Evolutionary conservation across 805 yeast species (phyloP).

Genomic region (Zygoascus flipseniorum): DNA sequence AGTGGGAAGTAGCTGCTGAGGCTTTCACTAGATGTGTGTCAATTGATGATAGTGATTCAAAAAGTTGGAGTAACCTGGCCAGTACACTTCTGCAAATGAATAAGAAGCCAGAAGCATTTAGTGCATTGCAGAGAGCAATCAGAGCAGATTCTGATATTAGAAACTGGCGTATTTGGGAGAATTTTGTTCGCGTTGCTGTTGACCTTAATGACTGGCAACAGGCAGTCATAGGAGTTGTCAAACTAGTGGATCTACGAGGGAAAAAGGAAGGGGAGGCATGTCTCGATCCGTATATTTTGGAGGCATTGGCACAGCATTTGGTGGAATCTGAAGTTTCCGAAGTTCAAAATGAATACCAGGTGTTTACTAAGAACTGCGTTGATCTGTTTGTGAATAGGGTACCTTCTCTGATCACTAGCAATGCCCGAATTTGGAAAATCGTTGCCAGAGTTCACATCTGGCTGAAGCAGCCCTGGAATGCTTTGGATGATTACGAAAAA

Average conservation of each 20-base stretch:
- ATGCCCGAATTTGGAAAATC: constrained; percentile 68
- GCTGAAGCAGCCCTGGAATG: constrained; percentile 81
- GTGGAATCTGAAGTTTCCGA: constrained; percentile 37
- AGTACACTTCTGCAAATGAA: constrained; percentile 60
- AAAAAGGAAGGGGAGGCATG: constrained; percentile 53
- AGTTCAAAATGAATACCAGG: constrained; percentile 23
- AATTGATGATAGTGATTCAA: constrained; percentile 68
- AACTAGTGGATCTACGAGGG: constrained; percentile 49
- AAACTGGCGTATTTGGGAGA: constrained; percentile 89
- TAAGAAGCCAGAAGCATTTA: constrained; percentile 70
- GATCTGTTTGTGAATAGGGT: constrained; percentile 63
- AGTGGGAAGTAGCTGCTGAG: constrained; percentile 73
- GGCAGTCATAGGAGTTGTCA: constrained; percentile 65
- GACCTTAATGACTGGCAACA: constrained; percentile 84
- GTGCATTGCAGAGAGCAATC: constrained; percentile 75
- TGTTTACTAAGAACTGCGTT: constrained; percentile 59
- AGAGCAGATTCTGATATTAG: constrained; percentile 54
- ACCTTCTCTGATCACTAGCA: constrained; percentile 59
- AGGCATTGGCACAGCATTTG: constrained; percentile 60
- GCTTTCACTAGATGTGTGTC: constrained; percentile 89
- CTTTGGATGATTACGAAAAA: constrained; percentile 79
- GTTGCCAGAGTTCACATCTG: constrained; percentile 82
- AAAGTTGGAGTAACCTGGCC: constrained; percentile 89
- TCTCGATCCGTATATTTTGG: constrained; percentile 68
- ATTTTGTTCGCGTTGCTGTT: constrained; percentile 72